Percentiles rank a stretch among this genome's conserved stretches.
phyloP scores from a whole-genome alignment of 1,284 basidiomycete genomes.

The Austroboletus novae-zelandiae region DNA sequence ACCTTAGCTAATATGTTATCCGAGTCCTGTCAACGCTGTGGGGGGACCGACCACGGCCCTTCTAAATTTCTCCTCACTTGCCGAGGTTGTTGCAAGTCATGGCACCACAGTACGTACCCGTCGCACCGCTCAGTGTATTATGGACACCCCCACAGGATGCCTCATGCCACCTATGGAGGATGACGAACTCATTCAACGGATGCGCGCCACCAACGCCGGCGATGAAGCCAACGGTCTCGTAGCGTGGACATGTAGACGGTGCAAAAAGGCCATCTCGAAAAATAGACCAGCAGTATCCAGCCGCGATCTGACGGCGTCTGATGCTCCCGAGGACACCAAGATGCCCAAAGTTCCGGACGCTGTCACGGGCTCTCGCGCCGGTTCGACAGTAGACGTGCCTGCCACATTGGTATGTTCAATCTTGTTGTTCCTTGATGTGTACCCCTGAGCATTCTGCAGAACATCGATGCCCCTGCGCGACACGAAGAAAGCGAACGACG shows the following conservation, averaged over 20 bases:
- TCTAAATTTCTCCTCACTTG: constrained; percentile 28
- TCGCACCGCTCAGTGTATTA: constrained; percentile 1
- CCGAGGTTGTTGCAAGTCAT: constrained; percentile 21
- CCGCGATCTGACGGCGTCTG: constrained; percentile 7
- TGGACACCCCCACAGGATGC: constrained; percentile 21
- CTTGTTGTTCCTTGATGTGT: neutral
- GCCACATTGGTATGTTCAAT: constrained; percentile 12
- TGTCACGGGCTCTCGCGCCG: neutral
- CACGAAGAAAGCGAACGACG: neutral
- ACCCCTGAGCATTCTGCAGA: constrained; percentile 10
- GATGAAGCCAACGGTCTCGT: constrained; percentile 17
- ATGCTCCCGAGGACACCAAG: neutral
- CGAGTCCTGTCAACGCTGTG: constrained; percentile 26
- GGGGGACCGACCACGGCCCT: constrained; percentile 17
- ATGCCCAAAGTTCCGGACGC: neutral
- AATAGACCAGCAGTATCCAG: constrained; percentile 5
- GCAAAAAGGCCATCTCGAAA: constrained; percentile 18
- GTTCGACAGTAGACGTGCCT: neutral
- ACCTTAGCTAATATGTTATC: constrained; percentile 11
- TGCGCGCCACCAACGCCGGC: constrained; percentile 18
- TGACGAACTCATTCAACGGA: constrained; percentile 19
- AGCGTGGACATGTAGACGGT: constrained; percentile 28
- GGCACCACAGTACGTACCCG: constrained; percentile 31
- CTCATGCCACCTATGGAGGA: constrained; percentile 27
- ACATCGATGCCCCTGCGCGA: neutral